phyloP scores from a whole-genome alignment of 1,284 basidiomycete genomes.

The Microbotryum saponariae region DNA sequence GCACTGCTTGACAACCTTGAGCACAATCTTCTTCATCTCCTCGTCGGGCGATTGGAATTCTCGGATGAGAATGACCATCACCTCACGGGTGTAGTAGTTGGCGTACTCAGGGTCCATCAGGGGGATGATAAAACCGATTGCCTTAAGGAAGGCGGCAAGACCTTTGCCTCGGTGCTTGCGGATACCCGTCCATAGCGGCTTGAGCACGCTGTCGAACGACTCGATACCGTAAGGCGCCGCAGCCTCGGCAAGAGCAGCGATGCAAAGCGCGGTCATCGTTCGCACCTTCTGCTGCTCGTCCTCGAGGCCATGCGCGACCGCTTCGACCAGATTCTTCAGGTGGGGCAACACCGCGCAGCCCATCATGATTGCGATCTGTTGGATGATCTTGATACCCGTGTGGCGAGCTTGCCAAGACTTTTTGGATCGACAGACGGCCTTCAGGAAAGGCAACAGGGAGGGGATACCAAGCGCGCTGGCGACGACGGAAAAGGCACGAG shows the following conservation, averaged over 20 bases:
- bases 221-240: slow-evolving; percentile 99
- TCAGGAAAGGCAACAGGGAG: slow-evolving; percentile 91
- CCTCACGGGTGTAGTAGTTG: slow-evolving; percentile 95
- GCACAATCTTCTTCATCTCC: slow-evolving; percentile 99
- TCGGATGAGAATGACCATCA: slow-evolving; percentile 93
- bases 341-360: slow-evolving; percentile 98
- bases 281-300: slow-evolving; percentile 99
- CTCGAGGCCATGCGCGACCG: slow-evolving; percentile 87
- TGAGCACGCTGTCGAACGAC: slow-evolving; percentile 96
- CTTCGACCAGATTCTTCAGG: slow-evolving; percentile 90
- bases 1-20: slow-evolving; percentile 98
- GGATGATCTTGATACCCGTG: slow-evolving; percentile 97
- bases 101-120: slow-evolving; percentile 99
- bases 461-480: slow-evolving; percentile 97
- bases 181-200: slow-evolving; percentile 96
- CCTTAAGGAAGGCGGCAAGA: slow-evolving; percentile 95
- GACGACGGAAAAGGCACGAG: slow-evolving; percentile 97
- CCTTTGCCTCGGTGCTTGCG: slow-evolving; percentile 96
- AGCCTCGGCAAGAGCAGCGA: slow-evolving; percentile 96
- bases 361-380: slow-evolving; percentile 99
- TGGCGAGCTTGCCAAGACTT: slow-evolving; percentile 99
- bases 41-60: slow-evolving; percentile 99
- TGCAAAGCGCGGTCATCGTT: slow-evolving; percentile 93
- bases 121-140: slow-evolving; percentile 98
- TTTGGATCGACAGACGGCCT: slow-evolving; percentile 95